Evolutionary conservation across 345 rosid genomes (phyloP), one percentile per base, ranked within the genome.

Genomic region (Hibiscus syriacus): DNA sequence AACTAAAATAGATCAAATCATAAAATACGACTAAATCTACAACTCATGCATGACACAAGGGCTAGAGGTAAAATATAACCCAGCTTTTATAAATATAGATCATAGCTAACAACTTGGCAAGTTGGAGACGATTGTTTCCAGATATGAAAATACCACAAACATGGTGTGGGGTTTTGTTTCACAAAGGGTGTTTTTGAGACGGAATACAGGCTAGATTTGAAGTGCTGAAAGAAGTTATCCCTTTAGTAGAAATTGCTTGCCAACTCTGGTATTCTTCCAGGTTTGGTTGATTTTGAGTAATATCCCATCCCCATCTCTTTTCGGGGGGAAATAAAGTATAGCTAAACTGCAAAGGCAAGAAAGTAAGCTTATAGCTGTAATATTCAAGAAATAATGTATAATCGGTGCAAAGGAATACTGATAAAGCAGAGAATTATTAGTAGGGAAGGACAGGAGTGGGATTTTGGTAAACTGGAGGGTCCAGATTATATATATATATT

Each of bases 381-480:
- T 30, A 6, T 4, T 25, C 39, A 36, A 38, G 39, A 70, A 46
- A 34, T 27, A 32, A 19, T 30, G 17, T 59, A 36, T 20, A 36
- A 38, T 38, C 20, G 4, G 63, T 38, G 57, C 26, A 5, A 1
- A 53, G 19, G 54, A 49, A 49, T 17, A 19, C 22, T 50, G 25
- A 50, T 17, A 19, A 50, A 50, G 55, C 55, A 19, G 55, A 49
- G 55, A 22, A 17, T 50, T 5, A 34, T 34, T 34, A 39, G 12
- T 11, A 39, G 29, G 22, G 66, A 16, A 62, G 78, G 82, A 68
- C 77, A 76, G 49, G 70, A 58, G 55, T 45, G 85, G 77, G 78
- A 82, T 71, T 80, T 70, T 69, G 57, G 34, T 66, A 52, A 53
- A 70, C 36, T 6, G 68, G 64, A 72, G 70, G 80, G 83, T 86